These are phyloP conservation scores for Psophocarpus tetragonolobus DNA, from an alignment of 306 rosid species.

Conservation along the genomic window DNA sequence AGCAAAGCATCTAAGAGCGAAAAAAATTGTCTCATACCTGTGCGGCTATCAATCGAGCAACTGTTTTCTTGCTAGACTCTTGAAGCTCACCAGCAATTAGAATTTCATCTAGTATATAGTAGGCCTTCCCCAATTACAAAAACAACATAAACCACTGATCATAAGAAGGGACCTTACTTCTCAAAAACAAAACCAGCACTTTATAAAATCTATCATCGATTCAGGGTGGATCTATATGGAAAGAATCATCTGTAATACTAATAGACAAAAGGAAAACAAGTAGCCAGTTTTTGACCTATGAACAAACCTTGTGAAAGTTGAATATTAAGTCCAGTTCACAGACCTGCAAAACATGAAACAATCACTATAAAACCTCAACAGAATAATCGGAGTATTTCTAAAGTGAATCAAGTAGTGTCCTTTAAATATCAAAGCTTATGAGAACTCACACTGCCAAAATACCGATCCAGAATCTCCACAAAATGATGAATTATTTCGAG, in stretches of 20 bases:
- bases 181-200: background rate
- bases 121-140: slow-evolving; percentile 60
- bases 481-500: slow-evolving; percentile 89
- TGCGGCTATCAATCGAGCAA: slow-evolving; percentile 90
- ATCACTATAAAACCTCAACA: background rate
- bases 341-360: slow-evolving; percentile 49
- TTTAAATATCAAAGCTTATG: slow-evolving; percentile 28
- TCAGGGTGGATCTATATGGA: background rate
- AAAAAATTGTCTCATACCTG: slow-evolving; percentile 57
- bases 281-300: background rate
- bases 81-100: slow-evolving; percentile 95
- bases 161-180: slow-evolving; percentile 18
- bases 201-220: background rate
- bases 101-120: slow-evolving; percentile 87
- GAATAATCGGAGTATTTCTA: background rate
- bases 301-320: slow-evolving; percentile 86
- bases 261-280: slow-evolving; percentile 1
- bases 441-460: slow-evolving; percentile 85
- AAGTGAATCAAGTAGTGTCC: background rate
- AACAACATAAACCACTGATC: slow-evolving; percentile 12
- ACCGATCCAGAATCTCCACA: slow-evolving; percentile 92
- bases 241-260: slow-evolving; percentile 5
- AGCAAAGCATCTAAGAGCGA: background rate
- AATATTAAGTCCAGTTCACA: slow-evolving; percentile 87
- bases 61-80: slow-evolving; percentile 93